Evolutionary conservation across 2,329 filamentous ascomycete genomes (phyloP), one percentile per base, ranked within the genome.

Genomic region (Akanthomyces muscarius): DNA sequence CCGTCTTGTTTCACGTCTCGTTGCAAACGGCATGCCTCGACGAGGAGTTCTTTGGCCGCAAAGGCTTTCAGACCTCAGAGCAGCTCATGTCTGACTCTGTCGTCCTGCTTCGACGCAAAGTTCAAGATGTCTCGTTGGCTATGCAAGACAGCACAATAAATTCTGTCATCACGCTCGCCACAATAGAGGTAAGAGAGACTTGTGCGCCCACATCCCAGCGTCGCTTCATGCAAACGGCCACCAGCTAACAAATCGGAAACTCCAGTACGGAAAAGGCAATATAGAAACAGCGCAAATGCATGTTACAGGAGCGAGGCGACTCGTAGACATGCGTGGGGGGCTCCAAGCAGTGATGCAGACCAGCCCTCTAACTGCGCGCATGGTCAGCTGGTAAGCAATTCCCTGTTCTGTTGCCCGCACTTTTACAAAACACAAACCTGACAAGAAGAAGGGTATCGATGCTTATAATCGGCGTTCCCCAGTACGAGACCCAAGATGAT

Each of bases 11-110:
- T 61, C 82, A 86, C 66, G 83, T 86, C 28, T 85, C 83, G 2
- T 73, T 86, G 14, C 83, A 86, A 67, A 86, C 83, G 5, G 83
- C 83, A 47, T 86, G 77, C 44, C 76, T 85, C 0, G 83, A 86
- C 63, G 78, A 84, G 36, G 83, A 86, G 66, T 64, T 81, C 13
- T 67, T 75, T 14, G 82, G 81, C 1, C 80, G 79, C 59, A 82
- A 76, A 61, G 83, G 83, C 0, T 86, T 86, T 63, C 75, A 73
- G 13, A 75, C 74, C 4, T 86, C 84, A 0, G 82, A 84, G 36
- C 68, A 84, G 2, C 76, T 86, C 38, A 86, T 86, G 83, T 74
- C 74, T 1, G 83, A 86, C 67, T 85, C 83, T 0, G 80, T 86
- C 5, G 73, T 80, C 3, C 65, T 86, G 18, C 71, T 86, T 2